A percentile compares a stretch with the other conserved stretches of the same genome.
Evolutionary conservation across 2,329 filamentous ascomycete species (phyloP).

Genomic region (Blastomyces gilchristii): DNA sequence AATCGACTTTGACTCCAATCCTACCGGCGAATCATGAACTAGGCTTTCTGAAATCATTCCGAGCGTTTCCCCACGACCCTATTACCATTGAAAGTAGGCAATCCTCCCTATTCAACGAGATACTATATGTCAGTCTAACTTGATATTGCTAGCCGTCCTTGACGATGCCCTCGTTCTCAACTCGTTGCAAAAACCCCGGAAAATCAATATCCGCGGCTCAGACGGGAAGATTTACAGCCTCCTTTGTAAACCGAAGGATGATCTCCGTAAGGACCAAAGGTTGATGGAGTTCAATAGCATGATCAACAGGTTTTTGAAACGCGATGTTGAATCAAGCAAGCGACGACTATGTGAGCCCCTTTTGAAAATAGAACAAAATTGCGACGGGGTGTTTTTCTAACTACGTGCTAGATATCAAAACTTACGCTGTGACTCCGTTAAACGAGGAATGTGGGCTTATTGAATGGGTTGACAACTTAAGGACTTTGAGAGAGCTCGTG

Average conservation of each 20-base stretch:
- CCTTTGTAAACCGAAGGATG: slow-evolving; percentile 95
- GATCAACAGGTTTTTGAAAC: slow-evolving; percentile 90
- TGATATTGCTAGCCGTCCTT: slow-evolving; percentile 45
- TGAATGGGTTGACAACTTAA: slow-evolving; percentile 96
- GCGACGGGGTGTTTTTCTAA: slow-evolving; percentile 4
- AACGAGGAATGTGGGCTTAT: slow-evolving; percentile 98
- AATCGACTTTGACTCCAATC: slow-evolving; percentile 70
- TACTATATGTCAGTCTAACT: slow-evolving; percentile 14
- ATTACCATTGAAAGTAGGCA: slow-evolving; percentile 58
- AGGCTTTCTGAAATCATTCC: slow-evolving; percentile 55
- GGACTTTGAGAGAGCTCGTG: slow-evolving; percentile 85
- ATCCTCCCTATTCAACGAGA: neutral
- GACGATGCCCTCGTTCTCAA: slow-evolving; percentile 85
- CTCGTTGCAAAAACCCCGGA: slow-evolving; percentile 84
- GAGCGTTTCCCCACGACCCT: slow-evolving; percentile 76
- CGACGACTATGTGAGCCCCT: slow-evolving; percentile 57
- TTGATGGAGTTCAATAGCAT: slow-evolving; percentile 99
- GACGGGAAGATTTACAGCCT: slow-evolving; percentile 84
- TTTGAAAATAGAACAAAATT: neutral
- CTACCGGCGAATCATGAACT: slow-evolving; percentile 63
- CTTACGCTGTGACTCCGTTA: slow-evolving; percentile 89
- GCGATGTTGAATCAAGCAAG: slow-evolving; percentile 80
- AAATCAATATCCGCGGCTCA: slow-evolving; percentile 75
- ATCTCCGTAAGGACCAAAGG: slow-evolving; percentile 91
- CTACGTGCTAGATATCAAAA: slow-evolving; percentile 59